Evolutionary conservation across 2,329 filamentous ascomycete species (phyloP), one percentile per base, ranked within the genome.

Genomic region (Exophiala bonariae): DNA sequence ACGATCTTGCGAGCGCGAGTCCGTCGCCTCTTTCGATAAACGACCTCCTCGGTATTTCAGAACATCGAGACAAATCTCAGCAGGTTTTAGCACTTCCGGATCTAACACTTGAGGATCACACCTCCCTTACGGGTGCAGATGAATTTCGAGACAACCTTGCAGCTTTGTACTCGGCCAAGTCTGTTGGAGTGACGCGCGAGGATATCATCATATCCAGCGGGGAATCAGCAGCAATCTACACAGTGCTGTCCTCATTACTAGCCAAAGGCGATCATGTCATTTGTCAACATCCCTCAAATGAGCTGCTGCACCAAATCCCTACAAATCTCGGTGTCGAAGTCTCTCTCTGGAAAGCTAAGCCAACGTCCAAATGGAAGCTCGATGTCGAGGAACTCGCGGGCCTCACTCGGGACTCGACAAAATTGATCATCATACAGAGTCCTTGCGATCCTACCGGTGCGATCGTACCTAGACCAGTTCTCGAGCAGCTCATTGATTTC

Each of bases 221-320:
- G 8, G 89, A 88, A 11, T 95, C 95, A 41, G 77, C 81, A 4
- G 89, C 89, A n/a, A 95, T 95, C 62, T 88, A 89, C 58, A 70
- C 93, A n/a, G 71, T 83, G 2, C 77, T 93, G 6, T 91, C 91
- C 64, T 75, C 84, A 1, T 73, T 93, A 5, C 63, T 93, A 2
- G 80, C 81, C 0, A 80, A 82, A 0, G 86, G 83, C 1, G 88
- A 95, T 62, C 89, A 95, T 74, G 86, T 92, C 37, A 79, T 95
- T 49, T 93, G 87, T 61, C 86, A 93, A 48, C 88, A 90, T 63
- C 89, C 90, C 10, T 92, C 88, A 1, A 95, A 93, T 60, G 87
- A 93, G 64, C 88, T 93, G 59, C 76, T 95, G 1, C 93, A 92
- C 62, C 74, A 82, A 8, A 80, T 95, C 1, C 88, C 89, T 0